Conservation (phyloP, 345 rosid genomes). For the Euphorbia tirucalli region DNA sequence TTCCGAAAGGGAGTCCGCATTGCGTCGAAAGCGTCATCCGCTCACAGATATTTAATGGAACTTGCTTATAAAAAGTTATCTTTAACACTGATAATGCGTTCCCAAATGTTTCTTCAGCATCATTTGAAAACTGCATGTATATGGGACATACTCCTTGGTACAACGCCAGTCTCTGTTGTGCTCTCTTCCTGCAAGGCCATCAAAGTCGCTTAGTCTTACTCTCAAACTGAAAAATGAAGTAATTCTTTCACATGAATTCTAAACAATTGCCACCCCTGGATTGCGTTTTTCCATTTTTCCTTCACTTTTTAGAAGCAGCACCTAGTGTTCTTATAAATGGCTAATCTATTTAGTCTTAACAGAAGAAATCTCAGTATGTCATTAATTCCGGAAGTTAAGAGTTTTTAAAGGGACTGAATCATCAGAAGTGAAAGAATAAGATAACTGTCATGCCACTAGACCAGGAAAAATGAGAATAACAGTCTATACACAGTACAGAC, state of each 20-base stretch:
- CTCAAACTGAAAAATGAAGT: neutral
- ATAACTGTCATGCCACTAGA: neutral
- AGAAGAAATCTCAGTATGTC: no score
- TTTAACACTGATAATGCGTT: constrained; percentile 68
- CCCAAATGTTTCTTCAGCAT: constrained; percentile 84
- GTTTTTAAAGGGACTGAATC: neutral
- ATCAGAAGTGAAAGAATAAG: neutral
- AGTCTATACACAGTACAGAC: neutral
- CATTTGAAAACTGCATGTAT: constrained; percentile 85
- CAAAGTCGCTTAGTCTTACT: constrained; percentile 17
- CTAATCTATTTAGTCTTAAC: no score
- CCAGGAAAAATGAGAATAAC: neutral
- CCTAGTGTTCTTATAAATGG: neutral
- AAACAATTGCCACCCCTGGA: neutral
- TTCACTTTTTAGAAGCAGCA: neutral
- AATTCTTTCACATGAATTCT: neutral
- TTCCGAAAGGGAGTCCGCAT: no score
- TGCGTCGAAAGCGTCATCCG: no score
- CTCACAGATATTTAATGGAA: no score
- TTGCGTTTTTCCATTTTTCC: neutral
- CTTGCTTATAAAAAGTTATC: constrained; percentile 35
- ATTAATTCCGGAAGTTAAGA: neutral
- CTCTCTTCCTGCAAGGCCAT: constrained; percentile 60
- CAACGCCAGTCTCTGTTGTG: constrained; percentile 82
- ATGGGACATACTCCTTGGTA: constrained; percentile 97